Evolutionary conservation across 163 green algal genomes (phyloP).

Genomic region (Dunaliella salina): DNA sequence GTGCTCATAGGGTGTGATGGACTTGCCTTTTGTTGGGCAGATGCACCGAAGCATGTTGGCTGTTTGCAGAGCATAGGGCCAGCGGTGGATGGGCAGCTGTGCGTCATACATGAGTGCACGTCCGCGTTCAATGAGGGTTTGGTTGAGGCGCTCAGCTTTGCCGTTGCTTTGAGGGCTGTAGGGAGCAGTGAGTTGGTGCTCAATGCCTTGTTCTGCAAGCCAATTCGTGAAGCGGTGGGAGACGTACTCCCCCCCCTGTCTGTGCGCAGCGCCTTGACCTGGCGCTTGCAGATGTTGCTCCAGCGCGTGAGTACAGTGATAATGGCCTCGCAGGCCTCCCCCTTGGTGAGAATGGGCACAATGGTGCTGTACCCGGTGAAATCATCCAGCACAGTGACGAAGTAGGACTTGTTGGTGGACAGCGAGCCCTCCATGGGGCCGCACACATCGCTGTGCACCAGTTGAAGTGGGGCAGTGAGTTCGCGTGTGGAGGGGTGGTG

Average conservation of each 20-base stretch:
- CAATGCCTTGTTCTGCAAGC: slow-evolving; percentile 23
- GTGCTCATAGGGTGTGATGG: slow-evolving; percentile 19
- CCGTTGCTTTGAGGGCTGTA: slow-evolving; percentile 47
- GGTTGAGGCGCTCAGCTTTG: slow-evolving; percentile 35
- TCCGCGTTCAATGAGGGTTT: slow-evolving; percentile 22
- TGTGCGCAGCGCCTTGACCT: slow-evolving; percentile 24
- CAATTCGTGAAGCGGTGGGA: background rate
- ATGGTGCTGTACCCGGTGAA: slow-evolving; percentile 20
- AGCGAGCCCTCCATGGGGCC: slow-evolving; percentile 4
- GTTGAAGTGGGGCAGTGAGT: slow-evolving; percentile 2
- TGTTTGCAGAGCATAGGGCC: slow-evolving; percentile 20
- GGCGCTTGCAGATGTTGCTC: slow-evolving; percentile 13
- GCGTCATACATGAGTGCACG: slow-evolving; percentile 17
- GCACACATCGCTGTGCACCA: slow-evolving; percentile 33
- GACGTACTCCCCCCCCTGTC: slow-evolving; percentile 41
- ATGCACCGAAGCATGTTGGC: slow-evolving; percentile 18
- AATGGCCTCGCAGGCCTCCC: background rate
- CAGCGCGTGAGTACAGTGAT: slow-evolving; percentile 4
- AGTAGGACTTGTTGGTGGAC: slow-evolving; percentile 17
- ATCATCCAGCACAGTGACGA: slow-evolving; percentile 36
- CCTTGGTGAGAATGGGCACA: slow-evolving; percentile 12
- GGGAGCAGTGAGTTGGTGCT: slow-evolving; percentile 18
- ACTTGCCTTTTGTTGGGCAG: background rate
- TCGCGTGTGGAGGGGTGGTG: no score
- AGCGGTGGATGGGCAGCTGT: slow-evolving; percentile 16